Base-by-base conservation (phyloP, 1,284 basidiomycete species). In the Sporisorium graminicola region DNA sequence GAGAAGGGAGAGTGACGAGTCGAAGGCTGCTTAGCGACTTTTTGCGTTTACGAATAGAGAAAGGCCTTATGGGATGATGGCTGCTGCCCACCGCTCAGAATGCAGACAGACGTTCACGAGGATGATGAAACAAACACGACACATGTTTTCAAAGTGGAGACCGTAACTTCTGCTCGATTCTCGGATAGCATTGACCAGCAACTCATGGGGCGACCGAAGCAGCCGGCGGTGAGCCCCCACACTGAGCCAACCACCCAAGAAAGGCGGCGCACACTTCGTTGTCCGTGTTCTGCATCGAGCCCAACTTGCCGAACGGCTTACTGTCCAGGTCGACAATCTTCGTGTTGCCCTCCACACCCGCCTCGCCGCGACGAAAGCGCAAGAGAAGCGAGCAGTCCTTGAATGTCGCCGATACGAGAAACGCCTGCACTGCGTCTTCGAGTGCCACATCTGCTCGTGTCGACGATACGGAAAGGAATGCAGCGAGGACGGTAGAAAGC, bases 381-480 rank as follows among this genome's bases (percentile, higher is more conserved):
- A 95, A 81, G 72, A 98, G 92, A 63, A 98, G 86, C 2, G 94
- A 96, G 86, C 95, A 98, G 86, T 98, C 95, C 86, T 98, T 98
- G 89, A 98, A 94, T 13, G 92, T 93, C n/a, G 93, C 93, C 10
- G 93, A 93, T 51, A 98, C 90, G 35, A 94, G 87, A 84, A 94
- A 94, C 4, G 70, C 70, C n/a, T 73, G 70, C 1, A 66, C 42
- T 37, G 70, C 64, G 7, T 54, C 56, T 33, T 66, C 56, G 9
- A 66, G 31, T n/a, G 13, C 26, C 13, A 61, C 42, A 20, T 63
- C 47, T 3, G 0, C 40, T 13, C 13, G 3, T 2, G 2, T 10
- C 12, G 33, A 2, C 5, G 29, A 31, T 31, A 31, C 29, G 29
- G 46, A 40, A n/a, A 66, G 57, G 49, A 73, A 47, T 0, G 47